These are phyloP conservation scores for Rhytidiadelphus loreus DNA, from an alignment of 225 moss, liverwort and hornwort species.

Conservation along the genomic window DNA sequence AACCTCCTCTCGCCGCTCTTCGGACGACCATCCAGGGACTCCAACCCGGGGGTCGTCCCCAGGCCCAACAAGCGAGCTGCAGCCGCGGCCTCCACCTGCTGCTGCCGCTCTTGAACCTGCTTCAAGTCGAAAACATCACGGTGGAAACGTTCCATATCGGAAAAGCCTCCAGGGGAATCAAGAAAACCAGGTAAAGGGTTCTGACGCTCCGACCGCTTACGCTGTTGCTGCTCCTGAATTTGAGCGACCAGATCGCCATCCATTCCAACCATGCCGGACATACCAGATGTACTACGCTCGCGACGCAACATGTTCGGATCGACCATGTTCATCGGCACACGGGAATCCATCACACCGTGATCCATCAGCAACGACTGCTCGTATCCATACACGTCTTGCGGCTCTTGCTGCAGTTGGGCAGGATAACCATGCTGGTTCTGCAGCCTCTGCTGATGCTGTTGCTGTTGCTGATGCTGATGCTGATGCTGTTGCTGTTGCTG, in stretches of 20 bases:
- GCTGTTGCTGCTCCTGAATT: conserved; percentile 70
- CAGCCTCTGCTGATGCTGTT: conserved; percentile 8
- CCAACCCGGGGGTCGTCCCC: background rate
- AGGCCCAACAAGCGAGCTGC: conserved; percentile 38
- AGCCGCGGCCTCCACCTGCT: conserved; percentile 58
- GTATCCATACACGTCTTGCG: conserved; percentile 78
- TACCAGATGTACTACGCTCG: conserved; percentile 65
- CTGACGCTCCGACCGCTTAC: conserved; percentile 55
- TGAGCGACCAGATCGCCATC: conserved; percentile 76
- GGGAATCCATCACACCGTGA: conserved; percentile 19
- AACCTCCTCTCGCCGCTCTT: conserved; percentile 37
- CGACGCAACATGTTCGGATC: conserved; percentile 70
- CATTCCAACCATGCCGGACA: conserved; percentile 63
- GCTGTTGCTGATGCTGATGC: background rate
- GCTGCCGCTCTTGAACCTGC: conserved; percentile 57
- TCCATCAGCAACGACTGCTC: conserved; percentile 32
- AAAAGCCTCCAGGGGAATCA: conserved; percentile 18
- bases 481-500: conserved; percentile 33
- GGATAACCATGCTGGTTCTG: conserved; percentile 44
- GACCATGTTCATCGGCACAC: conserved; percentile 57
- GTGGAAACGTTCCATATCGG: conserved; percentile 38
- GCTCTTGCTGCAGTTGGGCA: conserved; percentile 58
- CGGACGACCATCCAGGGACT: conserved; percentile 16
- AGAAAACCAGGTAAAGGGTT: conserved; percentile 44
- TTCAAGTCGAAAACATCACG: conserved; percentile 44